phyloP scores from a whole-genome alignment of 164 flowering plant species.

The Berberis vulgaris region DNA sequence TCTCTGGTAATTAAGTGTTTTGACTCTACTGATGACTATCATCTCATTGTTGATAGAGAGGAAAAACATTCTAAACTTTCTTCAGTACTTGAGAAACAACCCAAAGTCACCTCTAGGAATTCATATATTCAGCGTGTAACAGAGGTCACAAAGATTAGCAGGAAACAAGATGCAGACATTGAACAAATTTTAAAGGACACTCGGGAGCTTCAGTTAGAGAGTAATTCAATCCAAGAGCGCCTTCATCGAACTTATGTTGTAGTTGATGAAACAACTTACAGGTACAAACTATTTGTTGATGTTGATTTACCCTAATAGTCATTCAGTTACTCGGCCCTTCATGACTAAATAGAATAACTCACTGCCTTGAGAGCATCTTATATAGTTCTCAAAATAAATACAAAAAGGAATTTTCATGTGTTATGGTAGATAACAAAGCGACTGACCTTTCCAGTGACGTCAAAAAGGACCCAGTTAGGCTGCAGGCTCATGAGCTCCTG shows the following conservation, averaged over 20 bases:
- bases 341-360: too few species aligned
- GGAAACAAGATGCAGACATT: slow-evolving; percentile 74
- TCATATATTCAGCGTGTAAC: slow-evolving; percentile 59
- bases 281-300: slow-evolving; percentile 26
- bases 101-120: slow-evolving; percentile 46
- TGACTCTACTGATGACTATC: background rate
- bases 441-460: slow-evolving; percentile 52
- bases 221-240: slow-evolving; percentile 70
- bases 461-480: slow-evolving; percentile 59
- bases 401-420: background rate
- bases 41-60: slow-evolving; percentile 30
- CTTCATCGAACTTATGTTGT: slow-evolving; percentile 70
- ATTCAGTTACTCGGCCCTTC: too few species aligned
- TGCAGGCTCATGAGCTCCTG: slow-evolving; percentile 61
- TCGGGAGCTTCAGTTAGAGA: slow-evolving; percentile 74
- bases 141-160: slow-evolving; percentile 80
- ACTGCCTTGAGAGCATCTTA: too few species aligned
- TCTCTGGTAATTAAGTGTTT: background rate
- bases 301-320: too few species aligned
- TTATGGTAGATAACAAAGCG: background rate
- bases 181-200: slow-evolving; percentile 66
- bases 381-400: too few species aligned
- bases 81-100: slow-evolving; percentile 49
- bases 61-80: slow-evolving; percentile 47
- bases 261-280: slow-evolving; percentile 58